Evolutionary conservation across 1,139 yeast genomes (phyloP).

Genomic region (Yamadazyma membranifaciens): DNA sequence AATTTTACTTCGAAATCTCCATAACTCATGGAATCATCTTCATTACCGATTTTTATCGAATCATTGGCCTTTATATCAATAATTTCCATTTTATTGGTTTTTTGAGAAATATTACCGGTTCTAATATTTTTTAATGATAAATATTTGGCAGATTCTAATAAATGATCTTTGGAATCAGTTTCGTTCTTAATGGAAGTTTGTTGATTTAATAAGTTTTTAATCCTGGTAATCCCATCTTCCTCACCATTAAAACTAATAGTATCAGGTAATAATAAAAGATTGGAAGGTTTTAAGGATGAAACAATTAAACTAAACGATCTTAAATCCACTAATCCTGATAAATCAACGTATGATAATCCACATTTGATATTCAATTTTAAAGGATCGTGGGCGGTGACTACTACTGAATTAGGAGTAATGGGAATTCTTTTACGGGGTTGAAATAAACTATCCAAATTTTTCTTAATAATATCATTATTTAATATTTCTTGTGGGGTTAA

Average conservation of each 20-base stretch:
- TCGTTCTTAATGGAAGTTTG: conserved; percentile 30
- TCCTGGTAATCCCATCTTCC: conserved; percentile 27
- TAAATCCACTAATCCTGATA: conserved; percentile 82
- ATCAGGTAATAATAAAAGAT: conserved; percentile 60
- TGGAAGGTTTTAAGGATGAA: conserved; percentile 77
- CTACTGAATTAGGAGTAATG: conserved; percentile 16
- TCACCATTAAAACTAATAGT: conserved; percentile 25
- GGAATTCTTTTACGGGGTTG: conserved; percentile 53
- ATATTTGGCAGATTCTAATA: conserved; percentile 27
- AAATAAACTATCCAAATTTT: conserved; percentile 55
- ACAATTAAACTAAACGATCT: conserved; percentile 79
- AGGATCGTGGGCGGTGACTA: conserved; percentile 21
- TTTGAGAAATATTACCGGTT: conserved; percentile 19
- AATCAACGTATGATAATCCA: conserved; percentile 73
- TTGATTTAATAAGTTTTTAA: conserved; percentile 29
- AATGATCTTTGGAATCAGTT: conserved; percentile 23
- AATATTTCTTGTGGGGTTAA: conserved; percentile 46
- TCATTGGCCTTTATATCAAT: conserved; percentile 38
- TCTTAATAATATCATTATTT: conserved; percentile 42
- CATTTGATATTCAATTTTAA: conserved; percentile 56
- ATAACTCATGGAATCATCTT: conserved; percentile 34
- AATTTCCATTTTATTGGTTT: conserved; percentile 27
- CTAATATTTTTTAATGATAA: conserved; percentile 35
- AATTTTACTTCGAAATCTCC: conserved; percentile 72
- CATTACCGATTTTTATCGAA: conserved; percentile 53